Conservation (phyloP, 140 eudicot genomes). For the Oenanthe javanica region DNA sequence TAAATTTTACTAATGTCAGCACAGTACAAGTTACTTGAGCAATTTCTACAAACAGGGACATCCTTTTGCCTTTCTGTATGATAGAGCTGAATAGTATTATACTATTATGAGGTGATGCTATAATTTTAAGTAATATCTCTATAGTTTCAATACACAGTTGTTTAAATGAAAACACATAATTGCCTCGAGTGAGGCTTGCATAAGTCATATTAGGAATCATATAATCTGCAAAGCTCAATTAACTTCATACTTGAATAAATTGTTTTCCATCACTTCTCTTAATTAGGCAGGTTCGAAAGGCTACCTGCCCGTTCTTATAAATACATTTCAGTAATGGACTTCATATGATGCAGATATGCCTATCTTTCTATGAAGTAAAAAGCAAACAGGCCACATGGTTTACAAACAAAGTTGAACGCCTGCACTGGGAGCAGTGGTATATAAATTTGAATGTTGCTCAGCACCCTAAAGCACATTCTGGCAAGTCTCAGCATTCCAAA, state of each 20-base stretch:
- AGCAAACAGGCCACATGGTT: slow-evolving; percentile 93
- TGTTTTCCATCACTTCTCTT: neutral
- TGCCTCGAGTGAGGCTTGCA: neutral
- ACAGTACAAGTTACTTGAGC: neutral
- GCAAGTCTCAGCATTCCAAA: slow-evolving; percentile 83
- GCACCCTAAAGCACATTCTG: slow-evolving; percentile 57
- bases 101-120: neutral
- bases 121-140: neutral
- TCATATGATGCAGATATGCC: slow-evolving; percentile 57
- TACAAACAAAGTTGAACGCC: slow-evolving; percentile 87
- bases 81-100: neutral
- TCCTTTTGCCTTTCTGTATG: neutral
- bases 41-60: neutral
- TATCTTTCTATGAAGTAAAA: slow-evolving; percentile 91
- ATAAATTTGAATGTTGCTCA: slow-evolving; percentile 78
- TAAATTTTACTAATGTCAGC: neutral
- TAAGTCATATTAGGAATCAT: neutral
- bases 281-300: neutral
- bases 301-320: neutral
- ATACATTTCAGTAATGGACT: slow-evolving; percentile 9
- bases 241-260: neutral
- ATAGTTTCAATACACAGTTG: neutral
- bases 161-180: neutral
- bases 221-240: neutral
- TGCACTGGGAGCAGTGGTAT: slow-evolving; percentile 96